These are phyloP conservation scores for Amaranthus cruentus DNA, from an alignment of 148 eudicot species.

Conservation along the genomic window DNA sequence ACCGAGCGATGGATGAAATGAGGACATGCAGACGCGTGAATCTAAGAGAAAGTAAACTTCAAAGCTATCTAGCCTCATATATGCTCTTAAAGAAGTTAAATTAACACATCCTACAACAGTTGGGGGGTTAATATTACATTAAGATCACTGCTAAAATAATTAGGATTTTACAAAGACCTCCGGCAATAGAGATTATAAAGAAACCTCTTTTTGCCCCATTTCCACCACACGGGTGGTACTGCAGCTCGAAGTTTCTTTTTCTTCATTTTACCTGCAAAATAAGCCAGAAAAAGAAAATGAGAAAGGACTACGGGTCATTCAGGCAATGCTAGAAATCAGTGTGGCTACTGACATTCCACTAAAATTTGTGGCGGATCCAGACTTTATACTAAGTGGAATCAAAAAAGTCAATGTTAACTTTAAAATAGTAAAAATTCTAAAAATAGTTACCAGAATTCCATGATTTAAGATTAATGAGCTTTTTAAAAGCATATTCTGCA, in stretches of 20 bases:
- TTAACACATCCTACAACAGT: not conserved
- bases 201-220: slow-evolving; percentile 56
- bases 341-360: not conserved
- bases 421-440: no score
- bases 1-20: no score
- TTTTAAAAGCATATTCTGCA: no score
- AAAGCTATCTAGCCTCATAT: slow-evolving; percentile 5
- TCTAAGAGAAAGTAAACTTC: not conserved
- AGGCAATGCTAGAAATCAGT: not conserved
- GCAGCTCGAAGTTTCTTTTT: slow-evolving; percentile 33
- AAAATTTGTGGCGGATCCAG: not conserved
- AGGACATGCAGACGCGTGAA: no score
- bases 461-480: no score
- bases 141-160: not conserved
- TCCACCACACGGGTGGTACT: slow-evolving; percentile 61
- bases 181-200: slow-evolving; percentile 38
- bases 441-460: no score
- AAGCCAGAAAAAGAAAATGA: not conserved
- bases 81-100: not conserved
- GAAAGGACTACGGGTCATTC: not conserved
- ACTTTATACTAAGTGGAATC: no score
- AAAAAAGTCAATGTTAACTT: no score
- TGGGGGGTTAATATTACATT: slow-evolving; percentile 16
- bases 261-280: slow-evolving; percentile 40
- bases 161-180: slow-evolving; percentile 26